Evolutionary conservation across 2,329 filamentous ascomycete genomes (phyloP), one percentile per base, ranked within the genome.

Genomic region (Colletotrichum siamense): DNA sequence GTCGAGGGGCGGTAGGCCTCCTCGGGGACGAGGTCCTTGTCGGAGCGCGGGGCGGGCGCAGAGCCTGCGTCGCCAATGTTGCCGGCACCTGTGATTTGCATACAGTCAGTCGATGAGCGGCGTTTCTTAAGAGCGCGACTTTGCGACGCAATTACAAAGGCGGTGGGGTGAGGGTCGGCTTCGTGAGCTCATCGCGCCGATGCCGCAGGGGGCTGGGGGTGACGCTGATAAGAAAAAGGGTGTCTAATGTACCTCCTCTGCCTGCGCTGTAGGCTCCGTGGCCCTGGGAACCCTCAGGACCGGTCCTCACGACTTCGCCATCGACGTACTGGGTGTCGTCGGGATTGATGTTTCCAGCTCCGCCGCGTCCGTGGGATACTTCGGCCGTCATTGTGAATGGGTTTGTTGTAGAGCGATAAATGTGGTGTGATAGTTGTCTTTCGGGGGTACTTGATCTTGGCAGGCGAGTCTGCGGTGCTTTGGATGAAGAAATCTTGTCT

Each of bases 301-400:
- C 91, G 59, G 87, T 81, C 64, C 91, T 90, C 72, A 91, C 90
- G 69, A 94, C 90, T 78, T 91, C 90, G 79, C 91, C 92, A 78
- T 94, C 92, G 77, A 88, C 88, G 81, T 94, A 94, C 79, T 88
- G 80, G 49, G 91, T 92, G 77, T 88, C 82, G 81, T 93, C 91
- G 39, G 84, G 82, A 78, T 87, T 88, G 83, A 93, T 92, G 83
- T 93, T 93, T 80, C 92, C 91, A 24, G 89, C 90, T 79, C 91
- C 91, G 76, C 91, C 91, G 78, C 91, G 89, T 79, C 91, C 91
- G 84, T 92, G 91, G 18, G 91, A 92, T 69, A 92, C 88, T 81
- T 92, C 90, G 69, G 85, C 79, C 16, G 80, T 79, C 84, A 86
- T 87, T 26, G 76, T 80, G 64, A n/a, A 18, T 62, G 36, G n/a